Evolutionary conservation across 441 rosid species (phyloP), one percentile per base, ranked within the genome.

Genomic region (Sinapis alba): DNA sequence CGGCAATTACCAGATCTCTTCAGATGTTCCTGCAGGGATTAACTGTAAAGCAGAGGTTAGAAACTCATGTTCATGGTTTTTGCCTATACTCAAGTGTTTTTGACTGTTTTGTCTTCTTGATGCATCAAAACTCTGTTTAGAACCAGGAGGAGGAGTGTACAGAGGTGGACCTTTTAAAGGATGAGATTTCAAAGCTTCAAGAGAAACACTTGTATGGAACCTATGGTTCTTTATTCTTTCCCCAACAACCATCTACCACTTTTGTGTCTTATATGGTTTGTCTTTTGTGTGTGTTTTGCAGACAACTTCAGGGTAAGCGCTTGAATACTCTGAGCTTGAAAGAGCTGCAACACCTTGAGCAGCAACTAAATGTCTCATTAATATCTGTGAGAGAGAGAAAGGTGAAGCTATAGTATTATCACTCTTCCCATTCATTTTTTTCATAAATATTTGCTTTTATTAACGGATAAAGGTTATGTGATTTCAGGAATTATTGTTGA

Each of bases 321-420:
- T 80, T 94, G 75, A 79, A 69, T 66, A 82, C 80, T 64, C 53
- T 92, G 88, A 82, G 83, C 85, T 79, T 90, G 66, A 90, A 90
- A 74, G 95, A 92, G 62, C 71, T 92, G 80, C 97, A 88, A 80
- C 85, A 76, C 32, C 89, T 94, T n/a, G 97, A 94, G 78, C 85
- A 90, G 67, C 86, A 92, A 80, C 72, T 90, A 34, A 83, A 75
- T 62, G 91, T 84, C 38, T 87, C 91, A 0, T 76, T 92, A 75
- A 68, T 77, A 16, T 85, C 88, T 41, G 95, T 92, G 57, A 90
- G 87, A 83, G 95, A 87, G 83, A 88, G 78, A 74, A 94, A 92
- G 95, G 98, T 91, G 62, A 20, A 24, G 1, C 18, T 26, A n/a
- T n/a, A 26, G 11, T 28, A 28, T 0, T 24, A 53, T 72, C 45